Base-by-base conservation (phyloP, 352 stramenopile species). In the Globisporangium recalcitrans region DNA sequence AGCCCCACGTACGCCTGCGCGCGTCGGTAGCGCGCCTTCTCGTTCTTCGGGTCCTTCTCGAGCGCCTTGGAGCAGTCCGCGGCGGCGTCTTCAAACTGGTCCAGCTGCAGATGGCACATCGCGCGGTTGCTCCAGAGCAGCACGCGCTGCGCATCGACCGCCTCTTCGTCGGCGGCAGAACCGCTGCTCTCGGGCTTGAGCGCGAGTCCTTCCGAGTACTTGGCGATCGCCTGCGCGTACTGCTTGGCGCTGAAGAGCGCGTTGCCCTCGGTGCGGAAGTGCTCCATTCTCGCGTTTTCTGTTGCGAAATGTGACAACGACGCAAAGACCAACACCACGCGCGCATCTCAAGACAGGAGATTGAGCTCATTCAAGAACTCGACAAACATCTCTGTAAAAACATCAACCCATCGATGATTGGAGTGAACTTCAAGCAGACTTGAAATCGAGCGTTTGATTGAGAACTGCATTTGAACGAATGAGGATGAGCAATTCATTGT, bases 91-190 rank as follows among this genome's bases (percentile, higher is more conserved):
- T 72, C 68, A 46, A 88, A 91, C 51, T 88, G 68, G 31, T 82
- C 48, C 21, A 93, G 71, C 65, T 92, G 83, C 40, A 95, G 65
- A 40, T 77, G 62, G 63, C 82, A 93, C 26, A 80, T 78, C 9
- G 85, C 83, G 61, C 85, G 83, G 64, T 95, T 95, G 69, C 74
- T 92, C 69, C 72, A 88, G 13, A 95, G 75, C 52, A 92, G 49
- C 44, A 84, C 72, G 24, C 75, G 71, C 68, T 93, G 80, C 26
- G 64, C 60, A 13, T 80, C 60, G 21, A 74, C 54, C 1, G 55
- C 47, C 7, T 62, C 69, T 11, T 44, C 5, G 0, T 65, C 68
- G 14, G 78, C 67, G 38, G 60, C 2, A 61, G 38, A 34, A 13
- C 31, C 29, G 47, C 73, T 38, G 42, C 62, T 26, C 9, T 63